A percentile compares a stretch with the other conserved stretches of the same genome.
These are phyloP conservation scores for Aspergillus sp. DNA, from an alignment of 2,329 filamentous ascomycete genomes.

Conservation along the genomic window DNA sequence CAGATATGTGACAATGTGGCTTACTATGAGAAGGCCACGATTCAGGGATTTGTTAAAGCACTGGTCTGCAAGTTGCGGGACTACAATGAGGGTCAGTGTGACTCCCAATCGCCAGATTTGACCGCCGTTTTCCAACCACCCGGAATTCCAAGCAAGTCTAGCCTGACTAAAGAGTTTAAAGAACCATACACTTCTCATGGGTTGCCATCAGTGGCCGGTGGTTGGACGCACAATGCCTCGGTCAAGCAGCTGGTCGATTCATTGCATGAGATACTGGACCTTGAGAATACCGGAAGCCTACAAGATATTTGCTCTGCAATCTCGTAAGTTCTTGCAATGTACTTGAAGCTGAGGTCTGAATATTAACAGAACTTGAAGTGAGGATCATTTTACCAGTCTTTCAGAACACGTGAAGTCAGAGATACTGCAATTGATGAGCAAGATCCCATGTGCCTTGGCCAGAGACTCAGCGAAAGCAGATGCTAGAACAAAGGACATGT, in stretches of 20 bases:
- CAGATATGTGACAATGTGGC: conserved; percentile 3
- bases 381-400: background rate
- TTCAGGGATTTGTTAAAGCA: conserved; percentile 17
- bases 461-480: conserved; percentile 40
- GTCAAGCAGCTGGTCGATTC: conserved; percentile 32
- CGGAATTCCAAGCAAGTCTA: conserved; percentile 7
- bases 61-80: background rate
- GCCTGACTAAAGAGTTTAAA: conserved; percentile 14
- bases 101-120: background rate
- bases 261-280: conserved; percentile 34
- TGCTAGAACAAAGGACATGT: conserved; percentile 18
- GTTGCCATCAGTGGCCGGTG: conserved; percentile 29
- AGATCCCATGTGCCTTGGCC: conserved; percentile 52
- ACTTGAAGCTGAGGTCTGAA: background rate
- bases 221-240: conserved; percentile 1
- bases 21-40: conserved; percentile 23
- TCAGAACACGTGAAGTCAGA: conserved; percentile 23
- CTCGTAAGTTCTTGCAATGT: conserved; percentile 43
- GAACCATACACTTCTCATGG: conserved; percentile 35
- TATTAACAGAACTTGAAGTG: background rate
- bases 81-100: too few species aligned
- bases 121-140: conserved; percentile 9
- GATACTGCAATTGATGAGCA: background rate
- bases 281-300: conserved; percentile 32
- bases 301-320: conserved; percentile 43